Conservation (phyloP, 2,329 filamentous ascomycete species). For the Alternaria brassicae region DNA sequence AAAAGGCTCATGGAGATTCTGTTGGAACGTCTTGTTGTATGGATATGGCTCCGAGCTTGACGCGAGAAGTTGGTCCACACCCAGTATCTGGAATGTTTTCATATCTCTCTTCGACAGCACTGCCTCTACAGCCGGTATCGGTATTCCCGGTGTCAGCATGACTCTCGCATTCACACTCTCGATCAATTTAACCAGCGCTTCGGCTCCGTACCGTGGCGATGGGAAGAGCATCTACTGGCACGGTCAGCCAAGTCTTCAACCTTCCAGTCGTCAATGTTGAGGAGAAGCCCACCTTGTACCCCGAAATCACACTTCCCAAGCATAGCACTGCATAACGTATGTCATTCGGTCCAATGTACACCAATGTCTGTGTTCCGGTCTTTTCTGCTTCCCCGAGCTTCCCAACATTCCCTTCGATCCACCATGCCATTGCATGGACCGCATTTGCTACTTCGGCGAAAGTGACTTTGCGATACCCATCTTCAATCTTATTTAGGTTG, state of each 20-base stretch:
- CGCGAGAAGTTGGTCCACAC: constrained; percentile 23
- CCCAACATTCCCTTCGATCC: constrained; percentile 37
- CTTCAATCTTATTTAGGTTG: constrained; percentile 4
- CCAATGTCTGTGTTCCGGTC: constrained; percentile 32
- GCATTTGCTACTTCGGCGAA: constrained; percentile 38
- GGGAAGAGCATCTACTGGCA: constrained; percentile 24
- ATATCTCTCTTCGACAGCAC: constrained; percentile 24
- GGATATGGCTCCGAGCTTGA: constrained; percentile 20
- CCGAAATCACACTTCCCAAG: constrained; percentile 51
- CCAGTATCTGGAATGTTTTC: constrained; percentile 21
- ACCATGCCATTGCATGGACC: constrained; percentile 32
- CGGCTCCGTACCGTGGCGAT: constrained; percentile 30
- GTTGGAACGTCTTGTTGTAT: constrained; percentile 30
- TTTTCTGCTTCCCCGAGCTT: constrained; percentile 23
- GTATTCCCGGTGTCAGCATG: constrained; percentile 21
- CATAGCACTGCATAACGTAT: constrained; percentile 49
- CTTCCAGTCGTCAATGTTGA: neutral
- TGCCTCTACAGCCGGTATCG: constrained; percentile 16
- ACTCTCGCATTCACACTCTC: constrained; percentile 25
- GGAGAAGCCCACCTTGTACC: constrained; percentile 41
- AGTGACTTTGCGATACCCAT: constrained; percentile 41
- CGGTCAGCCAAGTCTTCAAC: neutral
- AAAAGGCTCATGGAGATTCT: constrained; percentile 34
- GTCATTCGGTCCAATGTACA: constrained; percentile 44
- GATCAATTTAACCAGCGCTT: constrained; percentile 28